Conservation (phyloP, 352 stramenopile genomes). For the Phytophthora rubi region DNA sequence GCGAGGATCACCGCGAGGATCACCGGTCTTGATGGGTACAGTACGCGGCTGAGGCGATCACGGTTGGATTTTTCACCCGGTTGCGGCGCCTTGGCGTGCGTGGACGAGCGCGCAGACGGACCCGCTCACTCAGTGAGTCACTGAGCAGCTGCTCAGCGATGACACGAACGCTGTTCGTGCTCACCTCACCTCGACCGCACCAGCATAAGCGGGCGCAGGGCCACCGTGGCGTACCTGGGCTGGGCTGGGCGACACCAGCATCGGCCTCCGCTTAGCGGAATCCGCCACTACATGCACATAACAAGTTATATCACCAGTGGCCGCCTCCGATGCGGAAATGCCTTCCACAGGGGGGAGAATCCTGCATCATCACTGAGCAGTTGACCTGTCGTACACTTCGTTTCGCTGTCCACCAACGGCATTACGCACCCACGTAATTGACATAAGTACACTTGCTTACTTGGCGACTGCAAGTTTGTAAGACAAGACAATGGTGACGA, state of each 20-base stretch:
- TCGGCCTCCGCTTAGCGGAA: no score
- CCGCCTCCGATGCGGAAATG: no score
- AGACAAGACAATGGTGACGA: no score
- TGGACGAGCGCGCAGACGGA: slow-evolving; percentile 8
- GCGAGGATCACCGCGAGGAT: slow-evolving; percentile 12
- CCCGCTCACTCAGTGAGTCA: no score
- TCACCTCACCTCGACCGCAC: slow-evolving; percentile 11
- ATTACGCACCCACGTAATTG: no score
- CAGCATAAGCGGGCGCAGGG: background rate
- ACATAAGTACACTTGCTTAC: no score
- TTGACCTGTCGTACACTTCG: slow-evolving; percentile 18
- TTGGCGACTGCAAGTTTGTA: no score
- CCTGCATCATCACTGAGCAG: slow-evolving; percentile 1
- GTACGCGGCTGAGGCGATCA: background rate
- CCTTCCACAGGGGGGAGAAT: slow-evolving; percentile 2
- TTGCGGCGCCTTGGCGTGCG: slow-evolving; percentile 8
- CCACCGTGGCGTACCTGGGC: no score
- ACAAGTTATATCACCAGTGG: no score
- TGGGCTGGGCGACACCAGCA: no score
- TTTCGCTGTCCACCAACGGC: slow-evolving; percentile 16
- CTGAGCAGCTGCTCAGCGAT: no score
- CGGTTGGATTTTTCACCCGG: slow-evolving; percentile 23
- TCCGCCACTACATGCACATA: no score
- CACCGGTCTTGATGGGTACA: background rate
- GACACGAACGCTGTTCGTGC: background rate